Conservation (phyloP, 345 rosid species). For the Rhizophora apiculata region DNA sequence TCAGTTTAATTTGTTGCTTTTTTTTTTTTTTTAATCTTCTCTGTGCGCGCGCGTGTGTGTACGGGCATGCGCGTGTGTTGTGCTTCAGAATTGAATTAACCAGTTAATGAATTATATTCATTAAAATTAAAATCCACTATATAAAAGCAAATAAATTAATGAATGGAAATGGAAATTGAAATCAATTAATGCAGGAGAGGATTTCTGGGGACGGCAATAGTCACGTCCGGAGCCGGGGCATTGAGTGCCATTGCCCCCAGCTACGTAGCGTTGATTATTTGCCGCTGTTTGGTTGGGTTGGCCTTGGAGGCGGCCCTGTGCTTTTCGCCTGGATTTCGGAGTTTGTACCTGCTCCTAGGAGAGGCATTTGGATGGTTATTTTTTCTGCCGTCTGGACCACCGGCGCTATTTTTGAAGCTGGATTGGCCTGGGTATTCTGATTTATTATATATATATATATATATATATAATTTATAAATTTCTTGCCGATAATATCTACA, state of each 20-base stretch:
- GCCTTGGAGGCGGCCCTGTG: constrained; percentile 88
- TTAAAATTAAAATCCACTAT: not conserved
- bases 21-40: too few relatives aligned
- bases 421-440: constrained; percentile 46
- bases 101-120: not conserved
- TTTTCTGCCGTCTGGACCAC: constrained; percentile 77
- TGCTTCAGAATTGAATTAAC: too few relatives aligned
- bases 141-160: too few relatives aligned
- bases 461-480: too few relatives aligned
- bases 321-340: constrained; percentile 83
- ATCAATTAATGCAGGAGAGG: constrained; percentile 53
- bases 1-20: too few relatives aligned
- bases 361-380: constrained; percentile 88
- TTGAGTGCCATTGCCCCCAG: constrained; percentile 68
- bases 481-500: too few relatives aligned
- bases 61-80: too few relatives aligned
- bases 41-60: too few relatives aligned
- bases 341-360: constrained; percentile 76
- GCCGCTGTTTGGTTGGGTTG: constrained; percentile 79
- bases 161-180: not conserved
- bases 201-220: constrained; percentile 65
- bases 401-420: constrained; percentile 74
- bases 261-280: constrained; percentile 47
- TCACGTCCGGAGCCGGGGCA: constrained; percentile 66
- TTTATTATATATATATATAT: too few relatives aligned